Evolutionary conservation across 2,329 filamentous ascomycete genomes (phyloP).

Genomic region (Exserohilum rostratum): DNA sequence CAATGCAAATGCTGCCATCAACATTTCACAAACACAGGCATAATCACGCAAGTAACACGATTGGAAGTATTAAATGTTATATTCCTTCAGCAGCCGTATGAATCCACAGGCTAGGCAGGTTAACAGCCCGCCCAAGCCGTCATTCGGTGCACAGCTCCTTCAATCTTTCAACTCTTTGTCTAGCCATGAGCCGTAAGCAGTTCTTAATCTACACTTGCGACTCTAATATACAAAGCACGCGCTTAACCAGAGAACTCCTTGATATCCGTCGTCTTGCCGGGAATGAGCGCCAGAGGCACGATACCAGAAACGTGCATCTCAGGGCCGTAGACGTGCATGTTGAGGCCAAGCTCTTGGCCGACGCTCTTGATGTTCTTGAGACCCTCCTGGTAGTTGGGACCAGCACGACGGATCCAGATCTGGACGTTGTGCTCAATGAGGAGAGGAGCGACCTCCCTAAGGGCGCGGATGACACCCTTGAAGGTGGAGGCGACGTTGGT

Average conservation of each 20-base stretch:
- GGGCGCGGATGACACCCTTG: slow-evolving; percentile 98
- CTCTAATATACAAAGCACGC: slow-evolving; percentile 38
- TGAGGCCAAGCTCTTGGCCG: slow-evolving; percentile 88
- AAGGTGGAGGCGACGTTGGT: slow-evolving; percentile 99
- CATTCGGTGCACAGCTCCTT: slow-evolving; percentile 24
- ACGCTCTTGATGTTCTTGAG: slow-evolving; percentile 99
- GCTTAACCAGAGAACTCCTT: slow-evolving; percentile 65
- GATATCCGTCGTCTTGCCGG: slow-evolving; percentile 65
- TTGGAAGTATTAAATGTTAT: slow-evolving; percentile 19
- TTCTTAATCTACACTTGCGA: slow-evolving; percentile 19
- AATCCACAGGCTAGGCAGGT: slow-evolving; percentile 18
- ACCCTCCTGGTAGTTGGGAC: slow-evolving; percentile 99
- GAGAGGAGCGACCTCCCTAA: slow-evolving; percentile 84
- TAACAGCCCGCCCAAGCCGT: slow-evolving; percentile 24
- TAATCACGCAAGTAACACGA: neutral
- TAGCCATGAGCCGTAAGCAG: slow-evolving; percentile 39
- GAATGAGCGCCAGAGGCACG: slow-evolving; percentile 81
- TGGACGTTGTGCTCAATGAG: slow-evolving; percentile 96
- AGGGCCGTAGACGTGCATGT: slow-evolving; percentile 89
- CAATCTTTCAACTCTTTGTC: slow-evolving; percentile 38
- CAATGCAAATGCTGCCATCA: no score
- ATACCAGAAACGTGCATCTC: slow-evolving; percentile 94
- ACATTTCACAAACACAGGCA: neutral
- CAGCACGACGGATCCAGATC: slow-evolving; percentile 91
- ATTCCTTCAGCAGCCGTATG: slow-evolving; percentile 12